Evolutionary conservation across 2,329 filamentous ascomycete genomes (phyloP), one percentile per base, ranked within the genome.

Genomic region (Trichoderma endophyticum): DNA sequence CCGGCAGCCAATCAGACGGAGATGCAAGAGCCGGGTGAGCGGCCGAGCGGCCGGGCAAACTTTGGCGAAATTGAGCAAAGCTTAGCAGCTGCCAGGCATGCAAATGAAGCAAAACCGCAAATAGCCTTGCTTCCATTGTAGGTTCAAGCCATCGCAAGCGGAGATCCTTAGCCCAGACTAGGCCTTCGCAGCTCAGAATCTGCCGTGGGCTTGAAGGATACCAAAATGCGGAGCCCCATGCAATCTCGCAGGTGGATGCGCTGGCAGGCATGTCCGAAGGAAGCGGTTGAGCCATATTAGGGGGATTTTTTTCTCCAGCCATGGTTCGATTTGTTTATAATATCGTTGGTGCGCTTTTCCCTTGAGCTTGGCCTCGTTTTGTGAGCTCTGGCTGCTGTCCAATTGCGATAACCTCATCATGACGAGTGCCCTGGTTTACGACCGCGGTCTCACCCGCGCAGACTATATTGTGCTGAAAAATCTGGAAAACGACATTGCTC

Each of bases 391-490:
- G 64, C 28, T 59, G 57, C 39, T 30, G 9, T 39, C 24, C 34
- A 57, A 57, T n/a, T 21, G 57, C 57, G n/a, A 36, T 61, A 34
- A 30, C 32, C 62, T 56, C 67, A 48, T 15, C 63, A 78, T 78
- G 77, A 75, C 77, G 48, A 63, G 72, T 48, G 72, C 73, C 32
- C 75, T 84, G 30, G 76, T 81, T 39, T 79, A 83, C 71, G 83
- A 82, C 75, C 77, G 80, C 69, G 80, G 81, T 70, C 76, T 86
- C 72, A 84, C 83, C 39, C 81, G 77, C 72, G 78, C 83, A 54
- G 84, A 86, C 74, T 75, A 76, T 26, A 74, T 84, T 21, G 79
- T 85, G 14, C 77, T 86, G 21, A 76, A 79, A 75, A 83, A 80
- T 72, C 77, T 85, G 57, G 78, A 80, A 71, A 75, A 78, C 39